Evolutionary conservation across 345 rosid genomes (phyloP), one percentile per base, ranked within the genome.

Genomic region (Laguncularia racemosa): DNA sequence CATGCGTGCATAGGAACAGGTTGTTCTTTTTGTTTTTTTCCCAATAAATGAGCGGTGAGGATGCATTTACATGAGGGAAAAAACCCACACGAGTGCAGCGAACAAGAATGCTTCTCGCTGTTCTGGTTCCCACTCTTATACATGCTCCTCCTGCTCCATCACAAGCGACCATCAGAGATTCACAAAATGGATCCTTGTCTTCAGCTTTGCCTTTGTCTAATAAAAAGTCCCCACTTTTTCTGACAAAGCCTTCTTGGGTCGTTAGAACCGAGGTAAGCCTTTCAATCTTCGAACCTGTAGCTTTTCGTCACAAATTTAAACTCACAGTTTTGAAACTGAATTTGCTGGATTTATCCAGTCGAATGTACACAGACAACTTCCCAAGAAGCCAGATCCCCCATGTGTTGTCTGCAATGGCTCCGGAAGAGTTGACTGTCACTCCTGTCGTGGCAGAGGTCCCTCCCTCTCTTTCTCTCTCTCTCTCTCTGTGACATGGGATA

Each of bases 211-310:
- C 40, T 33, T 33, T 33, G 40, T 33, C 40, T 33, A 33, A 33
- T 33, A 33, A 48, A 20, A 56, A 16, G 52, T 60, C 73, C 0
- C 64, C 55, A 46, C 77, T 83, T 46, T 78, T 68, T 61, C 60
- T 81, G 63, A 21, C 66, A 20, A 86, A 84, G 68, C 91, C 89
- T 61, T 71, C 91, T 47, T 86, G 84, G 89, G 59, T 80, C 38
- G 84, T 89, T 72, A 78, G 67, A 76, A 82, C 95, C 16, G 88
- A 86, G 95, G 97, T 75, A 44, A 49, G 52, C 26, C 61, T 45
- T 55, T 57, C 33, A 21, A 14, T 3, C 20, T 18, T 61, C 18
- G 4, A 26, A 46, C 16, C 14, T 21, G 48, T 9, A 58, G 21
- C 57, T 44, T 50, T 57, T 12, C 23, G 19, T 15, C 4, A 38